phyloP scores from a whole-genome alignment of 495 filamentous ascomycete species.

The Talaromyces adpressus region DNA sequence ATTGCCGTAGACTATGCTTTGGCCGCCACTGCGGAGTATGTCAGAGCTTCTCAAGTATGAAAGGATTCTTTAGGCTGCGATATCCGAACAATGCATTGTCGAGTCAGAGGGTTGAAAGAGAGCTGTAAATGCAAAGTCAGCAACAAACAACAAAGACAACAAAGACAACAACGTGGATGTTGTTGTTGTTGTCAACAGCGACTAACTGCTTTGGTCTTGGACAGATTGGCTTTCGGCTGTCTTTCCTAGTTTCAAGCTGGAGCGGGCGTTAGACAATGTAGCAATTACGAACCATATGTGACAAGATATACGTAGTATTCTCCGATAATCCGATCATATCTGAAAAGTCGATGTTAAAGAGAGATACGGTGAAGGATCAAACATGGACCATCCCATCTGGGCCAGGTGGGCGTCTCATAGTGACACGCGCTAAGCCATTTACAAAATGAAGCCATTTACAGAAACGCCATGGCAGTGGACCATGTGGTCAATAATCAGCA shows the following conservation, averaged over 20 bases:
- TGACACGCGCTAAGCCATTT: neutral
- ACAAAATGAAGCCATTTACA: too few relatives aligned
- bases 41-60: too few relatives aligned
- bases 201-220: neutral
- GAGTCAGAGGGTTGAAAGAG: neutral
- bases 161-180: neutral
- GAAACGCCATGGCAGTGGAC: neutral
- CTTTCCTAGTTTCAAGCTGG: neutral
- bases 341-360: too few relatives aligned
- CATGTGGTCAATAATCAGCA: neutral
- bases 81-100: neutral
- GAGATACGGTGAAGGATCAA: neutral
- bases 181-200: neutral
- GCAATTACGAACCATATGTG: neutral
- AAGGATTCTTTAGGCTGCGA: too few relatives aligned
- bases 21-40: too few relatives aligned
- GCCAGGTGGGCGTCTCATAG: neutral
- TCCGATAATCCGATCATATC: too few relatives aligned
- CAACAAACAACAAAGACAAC: neutral
- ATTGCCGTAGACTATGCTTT: neutral
- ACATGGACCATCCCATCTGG: neutral
- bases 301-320: neutral
- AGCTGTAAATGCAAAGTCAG: neutral
- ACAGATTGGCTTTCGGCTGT: neutral
- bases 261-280: neutral